A percentile compares a stretch with the other conserved stretches of the same genome.
phyloP scores from a whole-genome alignment of 116 monocot species.

The Zostera marina region DNA sequence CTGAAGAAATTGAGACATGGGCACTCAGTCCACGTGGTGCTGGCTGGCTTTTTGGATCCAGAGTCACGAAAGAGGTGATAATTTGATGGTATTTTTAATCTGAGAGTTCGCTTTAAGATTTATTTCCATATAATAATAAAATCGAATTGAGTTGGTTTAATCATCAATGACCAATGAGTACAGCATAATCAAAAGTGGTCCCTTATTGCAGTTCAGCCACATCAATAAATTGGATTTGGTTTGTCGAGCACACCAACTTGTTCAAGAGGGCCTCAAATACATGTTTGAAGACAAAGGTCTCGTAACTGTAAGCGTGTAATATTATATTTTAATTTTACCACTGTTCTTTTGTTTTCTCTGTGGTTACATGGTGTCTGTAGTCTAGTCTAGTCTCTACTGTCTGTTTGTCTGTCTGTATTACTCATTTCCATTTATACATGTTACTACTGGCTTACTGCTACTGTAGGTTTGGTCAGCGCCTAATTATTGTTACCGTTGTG shows the following conservation, averaged over 20 bases:
- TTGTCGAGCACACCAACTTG: slow-evolving; percentile 84
- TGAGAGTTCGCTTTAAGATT: neutral
- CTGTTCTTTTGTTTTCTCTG: neutral
- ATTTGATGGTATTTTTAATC: too few relatives aligned
- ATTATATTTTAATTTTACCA: neutral
- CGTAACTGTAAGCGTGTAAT: slow-evolving; percentile 52
- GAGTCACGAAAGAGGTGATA: slow-evolving; percentile 79
- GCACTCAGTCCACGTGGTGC: slow-evolving; percentile 93
- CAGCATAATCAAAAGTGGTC: neutral
- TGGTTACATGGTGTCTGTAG: neutral
- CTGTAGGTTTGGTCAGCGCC: slow-evolving; percentile 95
- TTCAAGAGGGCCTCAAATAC: slow-evolving; percentile 82
- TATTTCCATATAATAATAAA: neutral
- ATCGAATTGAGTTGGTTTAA: too few relatives aligned
- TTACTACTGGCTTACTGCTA: neutral
- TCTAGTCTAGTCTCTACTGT: too few relatives aligned
- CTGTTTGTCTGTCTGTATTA: neutral
- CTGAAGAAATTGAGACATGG: slow-evolving; percentile 97
- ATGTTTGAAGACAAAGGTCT: slow-evolving; percentile 91
- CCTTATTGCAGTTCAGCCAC: slow-evolving; percentile 54
- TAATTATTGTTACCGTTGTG: slow-evolving; percentile 96
- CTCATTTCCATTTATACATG: neutral
- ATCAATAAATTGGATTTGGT: slow-evolving; percentile 81
- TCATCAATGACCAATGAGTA: too few relatives aligned
- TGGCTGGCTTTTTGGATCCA: slow-evolving; percentile 96